A percentile compares a stretch with the other conserved stretches of the same genome.
Evolutionary conservation across 352 stramenopile species (phyloP).

Genomic region (Globisporangium iwayamae): DNA sequence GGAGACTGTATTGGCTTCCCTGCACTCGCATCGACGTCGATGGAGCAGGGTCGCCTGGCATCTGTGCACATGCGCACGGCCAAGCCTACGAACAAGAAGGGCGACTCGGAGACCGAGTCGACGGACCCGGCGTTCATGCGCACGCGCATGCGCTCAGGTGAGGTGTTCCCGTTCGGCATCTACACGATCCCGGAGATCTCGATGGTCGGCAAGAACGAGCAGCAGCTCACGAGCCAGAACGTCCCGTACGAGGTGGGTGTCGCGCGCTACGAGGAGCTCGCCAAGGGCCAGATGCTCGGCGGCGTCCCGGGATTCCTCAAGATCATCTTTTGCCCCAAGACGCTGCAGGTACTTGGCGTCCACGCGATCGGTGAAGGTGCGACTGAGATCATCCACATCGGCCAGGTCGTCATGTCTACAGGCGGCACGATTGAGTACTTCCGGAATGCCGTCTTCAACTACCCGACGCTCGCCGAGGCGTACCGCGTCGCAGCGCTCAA

Average conservation of each 20-base stretch:
- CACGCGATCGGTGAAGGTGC: constrained; percentile 83
- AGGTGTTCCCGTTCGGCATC: constrained; percentile 86
- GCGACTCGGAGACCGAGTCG: constrained; percentile 36
- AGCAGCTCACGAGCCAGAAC: constrained; percentile 77
- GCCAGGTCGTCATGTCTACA: constrained; percentile 84
- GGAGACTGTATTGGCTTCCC: constrained; percentile 90
- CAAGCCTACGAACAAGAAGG: constrained; percentile 59
- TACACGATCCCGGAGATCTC: constrained; percentile 88
- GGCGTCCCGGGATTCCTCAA: constrained; percentile 79
- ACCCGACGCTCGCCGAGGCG: constrained; percentile 86
- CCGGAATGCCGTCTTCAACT: constrained; percentile 90
- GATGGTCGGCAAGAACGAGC: constrained; percentile 88
- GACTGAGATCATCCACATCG: constrained; percentile 90
- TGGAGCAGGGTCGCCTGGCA: constrained; percentile 87
- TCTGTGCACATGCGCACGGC: constrained; percentile 85
- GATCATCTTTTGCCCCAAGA: constrained; percentile 81
- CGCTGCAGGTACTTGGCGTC: constrained; percentile 71
- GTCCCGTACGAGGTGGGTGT: constrained; percentile 77
- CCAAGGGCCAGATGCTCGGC: constrained; percentile 83
- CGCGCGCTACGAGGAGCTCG: constrained; percentile 79
- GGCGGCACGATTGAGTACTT: constrained; percentile 88
- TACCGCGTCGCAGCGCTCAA: constrained; percentile 81
- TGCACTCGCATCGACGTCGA: constrained; percentile 86
- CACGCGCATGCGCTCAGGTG: constrained; percentile 81
- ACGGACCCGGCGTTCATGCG: constrained; percentile 65